These are phyloP conservation scores for Fusarium cicatricum DNA, from an alignment of 2,329 filamentous ascomycete genomes.

Conservation along the genomic window DNA sequence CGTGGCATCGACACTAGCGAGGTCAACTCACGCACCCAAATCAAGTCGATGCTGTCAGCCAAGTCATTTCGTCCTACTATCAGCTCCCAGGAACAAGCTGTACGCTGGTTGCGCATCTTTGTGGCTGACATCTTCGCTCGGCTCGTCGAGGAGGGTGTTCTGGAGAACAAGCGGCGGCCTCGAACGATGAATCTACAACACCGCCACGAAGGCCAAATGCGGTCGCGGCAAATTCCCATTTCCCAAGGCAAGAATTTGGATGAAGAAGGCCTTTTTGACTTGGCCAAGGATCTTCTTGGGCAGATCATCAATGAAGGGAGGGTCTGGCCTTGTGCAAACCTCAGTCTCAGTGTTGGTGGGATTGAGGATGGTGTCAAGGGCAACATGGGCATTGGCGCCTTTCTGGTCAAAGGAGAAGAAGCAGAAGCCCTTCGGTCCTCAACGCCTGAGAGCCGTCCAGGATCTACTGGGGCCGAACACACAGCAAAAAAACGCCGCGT, in stretches of 20 bases:
- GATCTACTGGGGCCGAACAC: slow-evolving; percentile 34
- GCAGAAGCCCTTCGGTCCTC: slow-evolving; percentile 52
- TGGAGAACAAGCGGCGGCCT: slow-evolving; percentile 87
- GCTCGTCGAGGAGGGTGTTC: slow-evolving; percentile 87
- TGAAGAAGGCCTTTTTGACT: slow-evolving; percentile 74
- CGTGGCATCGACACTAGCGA: slow-evolving; percentile 88
- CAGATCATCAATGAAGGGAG: slow-evolving; percentile 81
- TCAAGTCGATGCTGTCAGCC: slow-evolving; percentile 96
- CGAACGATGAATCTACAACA: slow-evolving; percentile 88
- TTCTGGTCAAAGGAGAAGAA: slow-evolving; percentile 80
- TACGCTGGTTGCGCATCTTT: slow-evolving; percentile 90
- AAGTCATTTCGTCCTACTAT: slow-evolving; percentile 93
- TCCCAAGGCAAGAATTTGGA: slow-evolving; percentile 77
- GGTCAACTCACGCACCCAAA: slow-evolving; percentile 89
- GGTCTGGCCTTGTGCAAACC: slow-evolving; percentile 90
- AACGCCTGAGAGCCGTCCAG: slow-evolving; percentile 31
- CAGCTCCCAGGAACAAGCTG: slow-evolving; percentile 77
- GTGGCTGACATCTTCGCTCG: slow-evolving; percentile 89
- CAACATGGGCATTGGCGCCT: slow-evolving; percentile 86
- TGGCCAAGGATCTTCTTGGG: slow-evolving; percentile 78
- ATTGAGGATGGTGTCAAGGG: slow-evolving; percentile 88
- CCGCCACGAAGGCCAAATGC: slow-evolving; percentile 74
- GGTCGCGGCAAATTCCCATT: slow-evolving; percentile 79
- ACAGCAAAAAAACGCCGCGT: slow-evolving; percentile 46
- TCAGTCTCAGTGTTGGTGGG: slow-evolving; percentile 87